Conservation (phyloP, 441 rosid genomes). For the Arabidopsis lyrata region DNA sequence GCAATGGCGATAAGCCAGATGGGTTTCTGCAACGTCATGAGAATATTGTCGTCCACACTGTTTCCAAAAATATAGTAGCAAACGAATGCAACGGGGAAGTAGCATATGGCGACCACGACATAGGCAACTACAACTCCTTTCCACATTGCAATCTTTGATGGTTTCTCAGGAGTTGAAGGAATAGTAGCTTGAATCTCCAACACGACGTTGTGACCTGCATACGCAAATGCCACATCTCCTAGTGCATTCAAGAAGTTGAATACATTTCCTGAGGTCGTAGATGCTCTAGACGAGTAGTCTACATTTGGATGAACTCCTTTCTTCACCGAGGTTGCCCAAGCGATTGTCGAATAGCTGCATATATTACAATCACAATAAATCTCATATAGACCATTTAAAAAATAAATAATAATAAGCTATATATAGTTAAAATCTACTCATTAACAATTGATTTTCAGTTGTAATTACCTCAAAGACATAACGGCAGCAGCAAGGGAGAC, state of each 20-base stretch:
- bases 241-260: slow-evolving; percentile 70
- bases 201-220: slow-evolving; percentile 85
- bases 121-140: slow-evolving; percentile 77
- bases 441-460: background rate
- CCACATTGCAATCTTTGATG: slow-evolving; percentile 88
- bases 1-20: slow-evolving; percentile 74
- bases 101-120: slow-evolving; percentile 71
- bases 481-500: slow-evolving; percentile 82
- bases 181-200: slow-evolving; percentile 92
- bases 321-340: slow-evolving; percentile 58
- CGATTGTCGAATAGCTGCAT: slow-evolving; percentile 74
- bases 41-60: slow-evolving; percentile 69
- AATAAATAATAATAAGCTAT: background rate
- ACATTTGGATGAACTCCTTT: slow-evolving; percentile 60
- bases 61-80: slow-evolving; percentile 72
- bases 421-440: background rate
- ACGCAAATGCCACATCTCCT: slow-evolving; percentile 84
- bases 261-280: slow-evolving; percentile 45
- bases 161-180: slow-evolving; percentile 80
- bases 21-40: slow-evolving; percentile 67
- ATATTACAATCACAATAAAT: background rate
- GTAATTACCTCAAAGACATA: slow-evolving; percentile 68
- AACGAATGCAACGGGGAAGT: slow-evolving; percentile 73
- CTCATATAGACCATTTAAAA: no score
- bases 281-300: slow-evolving; percentile 61